Evolutionary conservation across 1,284 basidiomycete species (phyloP).

Genomic region (Leccinum angustisporum): DNA sequence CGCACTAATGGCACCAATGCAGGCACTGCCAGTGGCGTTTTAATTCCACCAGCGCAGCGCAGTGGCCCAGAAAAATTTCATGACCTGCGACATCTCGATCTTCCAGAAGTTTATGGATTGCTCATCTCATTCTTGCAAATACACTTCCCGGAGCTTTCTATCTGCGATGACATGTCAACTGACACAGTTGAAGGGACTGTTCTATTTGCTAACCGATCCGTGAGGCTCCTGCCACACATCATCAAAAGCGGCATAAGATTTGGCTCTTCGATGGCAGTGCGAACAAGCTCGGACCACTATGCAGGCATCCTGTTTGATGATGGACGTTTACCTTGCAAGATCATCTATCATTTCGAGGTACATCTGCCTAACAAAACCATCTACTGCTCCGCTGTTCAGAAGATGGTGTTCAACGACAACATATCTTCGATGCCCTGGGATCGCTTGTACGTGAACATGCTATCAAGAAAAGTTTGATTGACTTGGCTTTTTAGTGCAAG

Average conservation of each 20-base stretch:
- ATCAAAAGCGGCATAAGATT: not conserved
- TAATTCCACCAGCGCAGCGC: not conserved
- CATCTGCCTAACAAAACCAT: not conserved
- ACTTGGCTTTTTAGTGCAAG: not conserved
- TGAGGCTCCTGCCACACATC: not conserved
- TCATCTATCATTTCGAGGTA: not conserved
- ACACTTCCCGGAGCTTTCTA: not conserved
- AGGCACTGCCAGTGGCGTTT: no score
- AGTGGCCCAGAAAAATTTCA: not conserved
- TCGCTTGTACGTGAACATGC: not conserved
- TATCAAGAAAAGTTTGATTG: not conserved
- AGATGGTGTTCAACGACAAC: not conserved
- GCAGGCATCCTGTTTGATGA: not conserved
- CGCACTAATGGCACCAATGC: not conserved
- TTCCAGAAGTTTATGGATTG: not conserved
- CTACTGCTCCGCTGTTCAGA: not conserved
- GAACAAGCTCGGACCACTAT: not conserved
- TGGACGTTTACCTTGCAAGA: not conserved
- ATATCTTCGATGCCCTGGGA: not conserved
- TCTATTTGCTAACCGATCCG: not conserved
- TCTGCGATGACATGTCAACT: not conserved
- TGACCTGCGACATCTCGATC: not conserved
- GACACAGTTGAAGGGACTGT: not conserved
- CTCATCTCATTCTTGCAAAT: not conserved
- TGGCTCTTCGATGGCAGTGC: not conserved